phyloP scores from a whole-genome alignment of 169 alveolate genomes.

The Perkinsus marinus region DNA sequence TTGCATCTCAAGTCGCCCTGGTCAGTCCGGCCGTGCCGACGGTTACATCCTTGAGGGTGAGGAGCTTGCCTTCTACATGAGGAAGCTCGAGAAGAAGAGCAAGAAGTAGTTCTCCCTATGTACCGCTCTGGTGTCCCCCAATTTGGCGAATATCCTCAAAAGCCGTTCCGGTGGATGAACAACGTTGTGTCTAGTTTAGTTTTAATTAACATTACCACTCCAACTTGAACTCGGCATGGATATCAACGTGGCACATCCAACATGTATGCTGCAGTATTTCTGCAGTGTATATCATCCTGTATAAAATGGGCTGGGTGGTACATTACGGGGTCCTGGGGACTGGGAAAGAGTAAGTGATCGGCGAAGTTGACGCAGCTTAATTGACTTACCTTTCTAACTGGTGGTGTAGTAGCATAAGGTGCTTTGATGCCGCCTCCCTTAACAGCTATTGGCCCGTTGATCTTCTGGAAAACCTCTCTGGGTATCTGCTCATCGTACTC shows the following conservation, averaged over 20 bases:
- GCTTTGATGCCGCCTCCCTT: neutral
- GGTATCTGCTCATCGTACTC: neutral
- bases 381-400: neutral
- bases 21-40: constrained; percentile 93
- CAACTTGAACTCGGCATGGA: no score
- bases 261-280: neutral
- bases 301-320: neutral
- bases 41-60: constrained; percentile 94
- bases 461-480: neutral
- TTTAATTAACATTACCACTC: neutral
- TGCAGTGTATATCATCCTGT: neutral
- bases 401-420: neutral
- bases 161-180: neutral
- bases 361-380: no score
- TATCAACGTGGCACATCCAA: no score
- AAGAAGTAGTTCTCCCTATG: constrained; percentile 21
- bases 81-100: constrained; percentile 91
- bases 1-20: constrained; percentile 93
- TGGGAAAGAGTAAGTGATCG: neutral
- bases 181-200: neutral
- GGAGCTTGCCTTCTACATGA: constrained; percentile 91
- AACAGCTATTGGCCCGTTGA: neutral
- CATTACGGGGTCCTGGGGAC: neutral
- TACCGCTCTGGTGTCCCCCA: neutral
- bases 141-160: neutral